Conservation (phyloP, 129 eudicot species). For the Saussurea involucrata region DNA sequence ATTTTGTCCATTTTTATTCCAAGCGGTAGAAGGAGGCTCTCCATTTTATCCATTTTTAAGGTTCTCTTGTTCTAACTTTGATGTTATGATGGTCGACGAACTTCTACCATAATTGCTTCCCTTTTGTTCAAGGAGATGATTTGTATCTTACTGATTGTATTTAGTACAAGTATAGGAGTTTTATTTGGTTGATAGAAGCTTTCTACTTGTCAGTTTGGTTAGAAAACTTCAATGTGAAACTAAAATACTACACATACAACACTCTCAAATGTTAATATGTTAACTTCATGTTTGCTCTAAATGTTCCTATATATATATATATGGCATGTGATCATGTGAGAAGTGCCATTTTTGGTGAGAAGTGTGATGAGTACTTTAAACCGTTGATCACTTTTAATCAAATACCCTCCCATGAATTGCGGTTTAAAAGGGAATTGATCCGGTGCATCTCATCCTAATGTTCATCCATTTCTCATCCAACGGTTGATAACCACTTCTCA, state of each 20-base stretch:
- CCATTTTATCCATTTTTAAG: not conserved
- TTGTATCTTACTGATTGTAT: not conserved
- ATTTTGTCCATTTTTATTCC: not conserved
- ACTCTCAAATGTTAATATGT: not conserved
- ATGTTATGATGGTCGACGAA: not conserved
- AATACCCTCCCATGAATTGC: too few relatives aligned
- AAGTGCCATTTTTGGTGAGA: too few relatives aligned
- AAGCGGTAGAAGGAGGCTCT: not conserved
- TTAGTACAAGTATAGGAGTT: not conserved
- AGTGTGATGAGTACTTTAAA: too few relatives aligned
- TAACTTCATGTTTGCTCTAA: not conserved
- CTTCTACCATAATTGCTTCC: not conserved
- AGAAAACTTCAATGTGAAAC: not conserved
- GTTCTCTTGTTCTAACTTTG: not conserved
- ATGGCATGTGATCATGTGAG: too few relatives aligned
- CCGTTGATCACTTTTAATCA: too few relatives aligned
- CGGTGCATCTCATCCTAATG: too few relatives aligned
- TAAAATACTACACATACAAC: not conserved
- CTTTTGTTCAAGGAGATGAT: not conserved
- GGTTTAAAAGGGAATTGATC: too few relatives aligned
- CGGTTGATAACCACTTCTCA: too few relatives aligned
- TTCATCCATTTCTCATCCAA: too few relatives aligned
- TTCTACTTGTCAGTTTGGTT: not conserved
- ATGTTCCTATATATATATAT: not conserved
- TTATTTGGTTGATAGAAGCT: not conserved